Conservation (phyloP, 768 basidiomycete genomes). For the Mycena albidolilacea region DNA sequence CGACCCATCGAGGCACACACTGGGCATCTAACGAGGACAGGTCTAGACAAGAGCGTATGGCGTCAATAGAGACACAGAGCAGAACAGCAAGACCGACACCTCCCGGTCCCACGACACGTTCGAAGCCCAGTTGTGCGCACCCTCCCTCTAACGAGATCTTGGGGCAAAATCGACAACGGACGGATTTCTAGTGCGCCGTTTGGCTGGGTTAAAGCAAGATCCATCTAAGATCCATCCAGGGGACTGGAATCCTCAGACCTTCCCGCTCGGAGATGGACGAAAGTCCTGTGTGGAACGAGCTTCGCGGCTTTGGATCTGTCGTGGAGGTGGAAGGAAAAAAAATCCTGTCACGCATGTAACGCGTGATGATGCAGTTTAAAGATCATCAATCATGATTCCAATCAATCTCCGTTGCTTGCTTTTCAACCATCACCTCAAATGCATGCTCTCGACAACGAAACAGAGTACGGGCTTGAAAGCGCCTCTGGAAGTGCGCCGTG, state of each 20-base stretch:
- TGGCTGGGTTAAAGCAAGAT: conserved; percentile 23
- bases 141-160: conserved; percentile 24
- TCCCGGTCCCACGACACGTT: conserved; percentile 28
- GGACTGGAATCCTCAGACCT: conserved; percentile 27
- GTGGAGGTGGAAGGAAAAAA: not conserved
- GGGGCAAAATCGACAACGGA: conserved; percentile 18
- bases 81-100: conserved; percentile 10
- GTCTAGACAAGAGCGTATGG: not conserved
- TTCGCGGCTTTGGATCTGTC: conserved; percentile 20
- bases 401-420: too few species aligned
- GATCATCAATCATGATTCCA: too few species aligned
- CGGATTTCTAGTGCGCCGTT: conserved; percentile 22
- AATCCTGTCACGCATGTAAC: not conserved
- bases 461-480: too few species aligned
- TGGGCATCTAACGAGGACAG: too few species aligned
- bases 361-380: not conserved
- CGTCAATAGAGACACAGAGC: conserved; percentile 19
- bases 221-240: conserved; percentile 16
- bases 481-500: too few species aligned
- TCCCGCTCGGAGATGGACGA: conserved; percentile 19
- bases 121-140: conserved; percentile 20
- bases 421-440: too few species aligned
- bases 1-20: too few species aligned
- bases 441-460: too few species aligned
- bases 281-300: conserved; percentile 6